Percentiles rank a stretch among this genome's conserved stretches.
phyloP scores from a whole-genome alignment of 306 rosid species.

The Vachellia collinsii region DNA sequence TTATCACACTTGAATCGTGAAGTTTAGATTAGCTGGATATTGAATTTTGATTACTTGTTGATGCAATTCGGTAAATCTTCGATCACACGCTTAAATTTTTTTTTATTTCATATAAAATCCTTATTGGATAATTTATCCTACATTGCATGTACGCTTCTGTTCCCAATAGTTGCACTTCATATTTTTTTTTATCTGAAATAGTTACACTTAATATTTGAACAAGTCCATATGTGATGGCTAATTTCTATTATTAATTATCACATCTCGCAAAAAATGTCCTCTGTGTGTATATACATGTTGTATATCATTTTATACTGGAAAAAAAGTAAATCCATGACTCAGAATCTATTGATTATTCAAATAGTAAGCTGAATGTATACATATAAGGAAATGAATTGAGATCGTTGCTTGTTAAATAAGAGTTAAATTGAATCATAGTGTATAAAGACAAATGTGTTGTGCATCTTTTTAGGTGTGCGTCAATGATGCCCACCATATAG shows the following conservation, averaged over 20 bases:
- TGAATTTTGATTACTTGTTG: background rate
- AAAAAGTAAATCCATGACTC: background rate
- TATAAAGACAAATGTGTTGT: background rate
- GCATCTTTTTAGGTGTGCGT: conserved; percentile 50
- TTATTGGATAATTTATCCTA: background rate
- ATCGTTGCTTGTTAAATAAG: background rate
- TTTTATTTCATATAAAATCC: background rate
- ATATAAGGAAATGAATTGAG: background rate
- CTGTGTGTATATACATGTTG: background rate
- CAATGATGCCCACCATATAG: conserved; percentile 63
- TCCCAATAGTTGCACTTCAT: background rate
- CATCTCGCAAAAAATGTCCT: background rate
- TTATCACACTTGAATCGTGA: background rate
- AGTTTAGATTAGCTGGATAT: background rate
- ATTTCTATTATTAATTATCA: background rate
- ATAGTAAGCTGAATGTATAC: background rate
- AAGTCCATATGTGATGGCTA: background rate
- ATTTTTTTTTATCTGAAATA: background rate
- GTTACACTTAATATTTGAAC: background rate
- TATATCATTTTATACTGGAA: background rate
- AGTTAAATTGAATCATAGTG: background rate
- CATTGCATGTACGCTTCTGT: background rate
- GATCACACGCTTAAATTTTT: background rate
- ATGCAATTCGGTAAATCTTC: background rate
- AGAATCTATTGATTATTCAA: background rate